Conservation (phyloP, 106 monocot species). For the Dendrobium chrysotoxum region DNA sequence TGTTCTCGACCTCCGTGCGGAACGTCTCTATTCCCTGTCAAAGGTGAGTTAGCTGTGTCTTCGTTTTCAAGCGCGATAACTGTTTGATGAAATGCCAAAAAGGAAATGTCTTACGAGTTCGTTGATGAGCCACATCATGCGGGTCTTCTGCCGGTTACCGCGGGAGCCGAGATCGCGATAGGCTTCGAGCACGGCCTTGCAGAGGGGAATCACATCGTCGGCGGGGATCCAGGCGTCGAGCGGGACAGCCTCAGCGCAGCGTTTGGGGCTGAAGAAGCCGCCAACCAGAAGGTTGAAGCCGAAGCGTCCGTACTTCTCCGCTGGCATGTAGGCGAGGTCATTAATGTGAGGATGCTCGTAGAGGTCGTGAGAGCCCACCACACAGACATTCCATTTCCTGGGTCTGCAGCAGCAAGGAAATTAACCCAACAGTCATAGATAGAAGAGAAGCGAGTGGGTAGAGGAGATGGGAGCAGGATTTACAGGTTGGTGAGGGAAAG, state of each 20-base stretch:
- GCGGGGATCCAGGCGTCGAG: constrained; percentile 84
- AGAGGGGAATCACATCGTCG: constrained; percentile 56
- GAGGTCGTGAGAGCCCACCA: constrained; percentile 86
- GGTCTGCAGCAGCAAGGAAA: constrained; percentile 34
- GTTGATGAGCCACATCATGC: constrained; percentile 99
- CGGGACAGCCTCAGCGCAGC: constrained; percentile 83
- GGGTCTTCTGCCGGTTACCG: constrained; percentile 87
- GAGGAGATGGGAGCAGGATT: not conserved
- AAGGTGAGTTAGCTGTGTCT: not conserved
- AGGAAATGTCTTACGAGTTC: constrained; percentile 59
- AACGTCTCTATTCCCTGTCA: constrained; percentile 77
- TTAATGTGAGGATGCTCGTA: constrained; percentile 99
- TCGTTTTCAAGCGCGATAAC: not conserved
- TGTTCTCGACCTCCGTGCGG: constrained; percentile 69
- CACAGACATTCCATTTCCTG: constrained; percentile 97
- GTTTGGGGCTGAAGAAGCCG: constrained; percentile 94
- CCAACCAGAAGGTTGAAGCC: constrained; percentile 93
- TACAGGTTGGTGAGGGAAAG: constrained; percentile 71
- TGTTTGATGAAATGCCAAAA: not conserved
- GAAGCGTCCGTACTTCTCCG: constrained; percentile 60
- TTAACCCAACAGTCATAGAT: not conserved
- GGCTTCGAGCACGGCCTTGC: constrained; percentile 73
- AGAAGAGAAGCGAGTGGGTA: too few species aligned
- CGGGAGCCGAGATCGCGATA: constrained; percentile 86
- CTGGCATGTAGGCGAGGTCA: constrained; percentile 94